Evolutionary conservation across 2,329 filamentous ascomycete species (phyloP).

Genomic region (Endothia cerciana): DNA sequence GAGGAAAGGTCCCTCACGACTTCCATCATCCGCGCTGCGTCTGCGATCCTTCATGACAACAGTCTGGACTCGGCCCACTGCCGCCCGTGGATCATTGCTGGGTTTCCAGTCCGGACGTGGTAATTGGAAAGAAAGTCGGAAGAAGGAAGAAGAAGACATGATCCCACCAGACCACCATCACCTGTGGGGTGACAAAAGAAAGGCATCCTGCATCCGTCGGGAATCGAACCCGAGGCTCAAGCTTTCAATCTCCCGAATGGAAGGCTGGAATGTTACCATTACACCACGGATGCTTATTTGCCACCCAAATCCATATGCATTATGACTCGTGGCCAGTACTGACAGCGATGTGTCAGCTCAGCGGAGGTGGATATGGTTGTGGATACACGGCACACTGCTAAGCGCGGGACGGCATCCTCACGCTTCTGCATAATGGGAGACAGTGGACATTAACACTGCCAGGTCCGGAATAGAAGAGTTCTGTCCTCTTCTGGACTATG

Average conservation of each 20-base stretch:
- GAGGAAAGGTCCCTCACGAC: background rate
- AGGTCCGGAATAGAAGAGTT: background rate
- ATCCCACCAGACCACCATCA: background rate
- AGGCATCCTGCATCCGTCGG: conserved; percentile 10
- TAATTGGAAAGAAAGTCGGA: no score
- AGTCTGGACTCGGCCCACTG: background rate
- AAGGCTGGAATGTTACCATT: conserved; percentile 25
- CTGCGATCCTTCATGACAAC: background rate
- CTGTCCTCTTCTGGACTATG: background rate
- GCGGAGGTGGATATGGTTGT: background rate
- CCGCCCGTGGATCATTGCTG: background rate
- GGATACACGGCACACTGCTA: background rate
- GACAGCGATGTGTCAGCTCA: background rate
- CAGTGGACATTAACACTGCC: background rate
- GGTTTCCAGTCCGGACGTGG: no score
- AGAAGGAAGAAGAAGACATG: background rate
- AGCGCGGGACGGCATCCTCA: background rate
- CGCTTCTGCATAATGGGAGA: background rate
- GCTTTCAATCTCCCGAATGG: conserved; percentile 14
- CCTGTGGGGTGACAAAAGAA: background rate
- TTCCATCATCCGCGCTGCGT: background rate
- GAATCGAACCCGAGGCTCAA: conserved; percentile 23
- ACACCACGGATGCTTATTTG: conserved; percentile 20
- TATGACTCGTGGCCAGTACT: background rate
- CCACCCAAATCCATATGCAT: background rate